Evolutionary conservation across 345 rosid species (phyloP).

Genomic region (Arabidopsis thaliana): TAIR10.1 NC_003074.8:17195001-17195500

Average conservation of each 20-base stretch:
- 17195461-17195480: conserved; percentile 18
- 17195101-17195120: not conserved
- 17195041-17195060: not conserved
- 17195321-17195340: not conserved
- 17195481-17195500: not conserved
- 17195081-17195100: not conserved
- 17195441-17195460: conserved; percentile 23
- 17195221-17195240: not conserved
- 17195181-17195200: not conserved
- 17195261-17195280: not conserved
- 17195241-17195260: not conserved
- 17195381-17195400: conserved; percentile 11
- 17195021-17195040: not conserved
- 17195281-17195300: not conserved
- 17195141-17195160: not conserved
- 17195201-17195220: not conserved
- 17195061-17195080: not conserved
- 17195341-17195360: conserved; percentile 30
- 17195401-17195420: conserved; percentile 15
- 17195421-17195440: conserved; percentile 15
- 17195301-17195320: no score
- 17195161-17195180: not conserved
- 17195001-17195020: not conserved
- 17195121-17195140: not conserved
- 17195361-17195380: conserved; percentile 27